phyloP scores from a whole-genome alignment of 768 basidiomycete genomes.

The Mycena haematopus region DNA sequence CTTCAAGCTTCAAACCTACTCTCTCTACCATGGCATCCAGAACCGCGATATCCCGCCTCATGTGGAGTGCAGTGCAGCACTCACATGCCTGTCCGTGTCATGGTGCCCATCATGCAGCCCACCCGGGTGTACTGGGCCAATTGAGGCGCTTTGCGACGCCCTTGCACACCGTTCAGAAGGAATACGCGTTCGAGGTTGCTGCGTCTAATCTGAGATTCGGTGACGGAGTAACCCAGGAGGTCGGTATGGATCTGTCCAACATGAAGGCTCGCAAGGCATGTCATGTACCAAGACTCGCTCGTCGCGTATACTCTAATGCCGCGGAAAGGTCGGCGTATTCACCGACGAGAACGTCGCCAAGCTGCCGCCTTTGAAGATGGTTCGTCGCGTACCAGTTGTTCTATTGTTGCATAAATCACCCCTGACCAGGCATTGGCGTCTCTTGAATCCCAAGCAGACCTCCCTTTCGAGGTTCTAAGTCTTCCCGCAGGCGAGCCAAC shows the following conservation, averaged over 20 bases:
- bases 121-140: slow-evolving; percentile 60
- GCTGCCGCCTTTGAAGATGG: slow-evolving; percentile 82
- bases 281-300: neutral
- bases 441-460: slow-evolving; percentile 76
- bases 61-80: slow-evolving; percentile 73
- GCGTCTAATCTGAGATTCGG: slow-evolving; percentile 90
- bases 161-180: slow-evolving; percentile 73
- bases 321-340: slow-evolving; percentile 86
- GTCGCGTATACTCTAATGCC: slow-evolving; percentile 10
- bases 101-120: slow-evolving; percentile 56
- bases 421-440: slow-evolving; percentile 69
- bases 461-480: slow-evolving; percentile 84
- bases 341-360: slow-evolving; percentile 88
- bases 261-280: slow-evolving; percentile 86
- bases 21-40: slow-evolving; percentile 46
- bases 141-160: slow-evolving; percentile 81
- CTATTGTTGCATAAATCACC: neutral
- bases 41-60: slow-evolving; percentile 72
- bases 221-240: slow-evolving; percentile 87
- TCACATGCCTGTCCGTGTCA: slow-evolving; percentile 78
- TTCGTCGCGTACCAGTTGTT: slow-evolving; percentile 42
- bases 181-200: slow-evolving; percentile 94
- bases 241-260: slow-evolving; percentile 94
- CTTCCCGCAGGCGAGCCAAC: slow-evolving; percentile 90
- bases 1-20: neutral